phyloP scores from a whole-genome alignment of 768 basidiomycete genomes.

The Macrolepiota albuminosa region DNA sequence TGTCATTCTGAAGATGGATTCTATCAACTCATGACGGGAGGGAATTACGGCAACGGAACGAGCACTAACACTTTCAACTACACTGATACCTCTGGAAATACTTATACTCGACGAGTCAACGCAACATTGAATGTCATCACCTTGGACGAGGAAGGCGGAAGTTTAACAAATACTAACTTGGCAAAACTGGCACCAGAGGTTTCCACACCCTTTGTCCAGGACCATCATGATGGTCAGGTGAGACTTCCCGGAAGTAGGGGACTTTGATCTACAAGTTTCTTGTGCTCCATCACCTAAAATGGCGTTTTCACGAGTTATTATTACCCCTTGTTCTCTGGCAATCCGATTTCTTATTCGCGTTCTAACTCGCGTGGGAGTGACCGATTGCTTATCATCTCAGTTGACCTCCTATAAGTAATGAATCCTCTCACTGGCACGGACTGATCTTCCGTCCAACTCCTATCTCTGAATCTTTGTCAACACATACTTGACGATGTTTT shows the following conservation, averaged over 20 bases:
- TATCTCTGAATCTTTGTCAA: not conserved
- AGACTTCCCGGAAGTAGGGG: constrained; percentile 12
- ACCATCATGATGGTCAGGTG: constrained; percentile 3
- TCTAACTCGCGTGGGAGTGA: not conserved
- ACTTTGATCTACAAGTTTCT: not conserved
- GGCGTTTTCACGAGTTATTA: not conserved
- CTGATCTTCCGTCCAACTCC: not conserved
- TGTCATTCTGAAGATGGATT: constrained; percentile 21
- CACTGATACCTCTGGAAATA: constrained; percentile 53
- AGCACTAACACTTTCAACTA: constrained; percentile 67
- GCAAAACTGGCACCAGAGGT: not conserved
- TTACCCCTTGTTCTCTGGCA: not conserved
- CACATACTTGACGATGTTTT: not conserved
- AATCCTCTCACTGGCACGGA: not conserved
- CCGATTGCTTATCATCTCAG: not conserved
- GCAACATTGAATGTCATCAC: constrained; percentile 60
- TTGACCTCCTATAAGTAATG: constrained; percentile 6
- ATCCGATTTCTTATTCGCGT: not conserved
- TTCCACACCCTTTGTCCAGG: not conserved
- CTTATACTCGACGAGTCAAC: constrained; percentile 55
- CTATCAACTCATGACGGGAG: constrained; percentile 23
- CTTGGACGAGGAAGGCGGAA: constrained; percentile 52
- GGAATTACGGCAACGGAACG: constrained; percentile 63
- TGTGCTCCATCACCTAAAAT: not conserved
- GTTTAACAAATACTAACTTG: constrained; percentile 16